phyloP scores from a whole-genome alignment of 1,139 yeast genomes.

The Zygosaccharomyces sapae region DNA sequence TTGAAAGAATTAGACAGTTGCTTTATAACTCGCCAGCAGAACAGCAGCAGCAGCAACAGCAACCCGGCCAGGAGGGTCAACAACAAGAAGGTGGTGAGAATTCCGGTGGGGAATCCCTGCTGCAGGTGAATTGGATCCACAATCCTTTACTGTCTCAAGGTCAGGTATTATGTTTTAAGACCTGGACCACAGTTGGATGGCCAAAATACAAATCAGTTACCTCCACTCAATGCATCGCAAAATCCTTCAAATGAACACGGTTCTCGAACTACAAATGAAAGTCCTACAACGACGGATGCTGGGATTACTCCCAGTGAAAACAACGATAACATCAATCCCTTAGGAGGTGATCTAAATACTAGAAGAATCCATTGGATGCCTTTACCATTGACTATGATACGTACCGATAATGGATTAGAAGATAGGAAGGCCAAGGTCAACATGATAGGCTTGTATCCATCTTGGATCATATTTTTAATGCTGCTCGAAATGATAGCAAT shows the following conservation, averaged over 20 bases:
- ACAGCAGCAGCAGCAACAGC: conserved; percentile 5
- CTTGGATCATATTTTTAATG: conserved; percentile 20
- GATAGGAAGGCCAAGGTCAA: conserved; percentile 9
- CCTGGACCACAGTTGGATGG: conserved; percentile 10
- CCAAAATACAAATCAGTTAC: background rate
- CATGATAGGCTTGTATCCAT: conserved; percentile 19
- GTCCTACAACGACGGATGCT: background rate
- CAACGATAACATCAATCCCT: background rate
- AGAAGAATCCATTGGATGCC: conserved; percentile 22
- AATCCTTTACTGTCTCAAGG: conserved; percentile 16
- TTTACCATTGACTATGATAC: conserved; percentile 17
- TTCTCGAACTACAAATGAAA: conserved; percentile 1
- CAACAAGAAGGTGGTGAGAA: no score
- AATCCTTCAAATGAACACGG: background rate
- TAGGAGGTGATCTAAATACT: conserved; percentile 2
- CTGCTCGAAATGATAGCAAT: conserved; percentile 7
- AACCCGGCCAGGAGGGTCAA: background rate
- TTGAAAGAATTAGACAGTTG: conserved; percentile 29
- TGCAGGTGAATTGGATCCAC: conserved; percentile 7
- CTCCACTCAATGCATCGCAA: background rate
- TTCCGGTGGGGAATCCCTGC: no score
- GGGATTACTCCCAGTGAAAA: conserved; percentile 3
- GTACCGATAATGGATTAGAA: conserved; percentile 5
- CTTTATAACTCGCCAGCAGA: conserved; percentile 21
- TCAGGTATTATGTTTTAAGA: conserved; percentile 19